Conservation (phyloP, 495 filamentous ascomycete species). For the Trichoderma asperelloides region DNA sequence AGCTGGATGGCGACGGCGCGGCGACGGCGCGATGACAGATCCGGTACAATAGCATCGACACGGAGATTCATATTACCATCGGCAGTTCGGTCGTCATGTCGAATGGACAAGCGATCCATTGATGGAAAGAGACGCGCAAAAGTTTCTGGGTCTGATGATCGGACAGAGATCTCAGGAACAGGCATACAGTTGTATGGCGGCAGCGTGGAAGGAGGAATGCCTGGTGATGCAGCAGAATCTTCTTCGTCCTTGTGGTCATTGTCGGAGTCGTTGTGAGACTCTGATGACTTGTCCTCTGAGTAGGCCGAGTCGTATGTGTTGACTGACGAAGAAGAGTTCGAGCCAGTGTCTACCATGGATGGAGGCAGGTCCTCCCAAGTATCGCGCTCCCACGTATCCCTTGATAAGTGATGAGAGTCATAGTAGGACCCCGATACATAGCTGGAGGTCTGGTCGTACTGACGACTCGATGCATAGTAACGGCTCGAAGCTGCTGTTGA, state of each 20-base stretch:
- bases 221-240: neutral
- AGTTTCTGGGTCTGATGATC: conserved; percentile 69
- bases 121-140: conserved; percentile 88
- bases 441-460: conserved; percentile 3
- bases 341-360: neutral
- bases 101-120: conserved; percentile 65
- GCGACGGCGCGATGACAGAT: conserved; percentile 26
- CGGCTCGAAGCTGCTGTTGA: conserved; percentile 1
- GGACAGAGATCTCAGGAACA: conserved; percentile 43
- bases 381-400: conserved; percentile 3
- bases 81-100: conserved; percentile 82
- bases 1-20: conserved; percentile 63
- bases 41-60: conserved; percentile 64
- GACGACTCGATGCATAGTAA: neutral
- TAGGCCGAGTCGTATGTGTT: conserved; percentile 72
- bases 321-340: conserved; percentile 44
- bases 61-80: conserved; percentile 98
- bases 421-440: conserved; percentile 2
- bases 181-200: conserved; percentile 53
- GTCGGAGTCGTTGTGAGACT: conserved; percentile 40
- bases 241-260: conserved; percentile 26
- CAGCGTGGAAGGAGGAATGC: conserved; percentile 20
- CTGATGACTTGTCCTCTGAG: conserved; percentile 52
- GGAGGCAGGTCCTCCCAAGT: neutral
- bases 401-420: neutral